phyloP scores from a whole-genome alignment of 1,139 yeast species.

The Pichia sp. region DNA sequence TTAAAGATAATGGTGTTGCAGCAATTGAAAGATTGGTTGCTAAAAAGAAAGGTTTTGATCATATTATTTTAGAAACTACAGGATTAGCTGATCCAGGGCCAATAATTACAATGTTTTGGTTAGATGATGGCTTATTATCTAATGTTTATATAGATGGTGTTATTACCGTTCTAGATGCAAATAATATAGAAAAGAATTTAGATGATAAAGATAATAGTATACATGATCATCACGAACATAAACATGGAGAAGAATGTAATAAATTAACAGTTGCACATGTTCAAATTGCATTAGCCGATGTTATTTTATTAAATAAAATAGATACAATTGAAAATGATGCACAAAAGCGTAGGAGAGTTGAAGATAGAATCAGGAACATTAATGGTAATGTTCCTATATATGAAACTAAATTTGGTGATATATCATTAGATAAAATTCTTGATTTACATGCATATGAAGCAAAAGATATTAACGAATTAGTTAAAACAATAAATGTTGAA shows the following conservation, averaged over 20 bases:
- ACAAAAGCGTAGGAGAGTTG: conserved; percentile 23
- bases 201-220: conserved; percentile 46
- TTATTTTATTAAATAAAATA: conserved; percentile 66
- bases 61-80: conserved; percentile 86
- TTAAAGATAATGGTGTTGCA: conserved; percentile 86
- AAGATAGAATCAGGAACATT: conserved; percentile 44
- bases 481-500: conserved; percentile 7
- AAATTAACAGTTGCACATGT: conserved; percentile 72
- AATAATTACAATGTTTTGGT: conserved; percentile 95
- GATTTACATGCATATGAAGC: conserved; percentile 75
- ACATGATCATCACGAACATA: conserved; percentile 31
- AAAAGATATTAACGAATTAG: conserved; percentile 18
- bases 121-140: conserved; percentile 81
- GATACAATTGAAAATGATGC: conserved; percentile 42
- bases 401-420: conserved; percentile 66
- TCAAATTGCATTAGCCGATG: conserved; percentile 88
- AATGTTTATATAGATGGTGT: conserved; percentile 89
- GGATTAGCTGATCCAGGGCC: conserved; percentile 99
- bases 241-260: neutral
- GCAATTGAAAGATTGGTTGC: conserved; percentile 88
- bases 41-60: conserved; percentile 65
- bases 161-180: conserved; percentile 82
- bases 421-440: conserved; percentile 55
- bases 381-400: conserved; percentile 65
- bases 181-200: conserved; percentile 58